Conservation (phyloP, 2,329 filamentous ascomycete genomes). For the Leptoxyphium fumago region DNA sequence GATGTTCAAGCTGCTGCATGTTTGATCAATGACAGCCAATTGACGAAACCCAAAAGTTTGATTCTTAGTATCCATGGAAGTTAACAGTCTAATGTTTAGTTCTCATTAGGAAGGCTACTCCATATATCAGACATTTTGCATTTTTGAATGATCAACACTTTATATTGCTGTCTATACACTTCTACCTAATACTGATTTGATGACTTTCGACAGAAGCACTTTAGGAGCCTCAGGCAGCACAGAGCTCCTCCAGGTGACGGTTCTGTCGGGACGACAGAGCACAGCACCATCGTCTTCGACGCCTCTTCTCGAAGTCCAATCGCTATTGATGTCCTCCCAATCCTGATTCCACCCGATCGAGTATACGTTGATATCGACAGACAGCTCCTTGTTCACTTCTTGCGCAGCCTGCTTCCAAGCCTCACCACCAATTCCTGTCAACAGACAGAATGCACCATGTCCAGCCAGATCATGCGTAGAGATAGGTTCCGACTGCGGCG, state of each 20-base stretch:
- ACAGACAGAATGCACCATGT: slow-evolving; percentile 32
- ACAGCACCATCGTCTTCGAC: slow-evolving; percentile 45
- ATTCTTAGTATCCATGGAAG: too few species aligned
- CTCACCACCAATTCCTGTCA: slow-evolving; percentile 39
- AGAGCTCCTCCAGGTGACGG: slow-evolving; percentile 39
- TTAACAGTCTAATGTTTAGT: too few species aligned
- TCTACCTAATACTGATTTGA: not conserved
- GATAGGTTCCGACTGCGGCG: slow-evolving; percentile 28
- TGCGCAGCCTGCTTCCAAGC: slow-evolving; percentile 38
- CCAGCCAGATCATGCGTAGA: slow-evolving; percentile 49
- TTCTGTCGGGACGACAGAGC: slow-evolving; percentile 44
- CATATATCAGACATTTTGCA: too few species aligned
- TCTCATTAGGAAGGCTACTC: too few species aligned
- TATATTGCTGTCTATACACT: not conserved
- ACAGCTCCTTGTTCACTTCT: slow-evolving; percentile 24
- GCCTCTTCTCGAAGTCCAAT: slow-evolving; percentile 40
- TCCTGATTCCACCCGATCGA: slow-evolving; percentile 44
- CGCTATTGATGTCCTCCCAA: slow-evolving; percentile 47
- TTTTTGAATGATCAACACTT: too few species aligned
- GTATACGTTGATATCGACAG: slow-evolving; percentile 34
- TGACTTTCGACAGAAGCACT: slow-evolving; percentile 1
- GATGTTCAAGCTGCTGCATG: too few species aligned
- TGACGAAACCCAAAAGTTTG: too few species aligned
- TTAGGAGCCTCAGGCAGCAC: slow-evolving; percentile 8
- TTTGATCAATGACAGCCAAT: too few species aligned